These are phyloP conservation scores for Euphorbia lathyris DNA, from an alignment of 345 rosid species.

Conservation along the genomic window DNA sequence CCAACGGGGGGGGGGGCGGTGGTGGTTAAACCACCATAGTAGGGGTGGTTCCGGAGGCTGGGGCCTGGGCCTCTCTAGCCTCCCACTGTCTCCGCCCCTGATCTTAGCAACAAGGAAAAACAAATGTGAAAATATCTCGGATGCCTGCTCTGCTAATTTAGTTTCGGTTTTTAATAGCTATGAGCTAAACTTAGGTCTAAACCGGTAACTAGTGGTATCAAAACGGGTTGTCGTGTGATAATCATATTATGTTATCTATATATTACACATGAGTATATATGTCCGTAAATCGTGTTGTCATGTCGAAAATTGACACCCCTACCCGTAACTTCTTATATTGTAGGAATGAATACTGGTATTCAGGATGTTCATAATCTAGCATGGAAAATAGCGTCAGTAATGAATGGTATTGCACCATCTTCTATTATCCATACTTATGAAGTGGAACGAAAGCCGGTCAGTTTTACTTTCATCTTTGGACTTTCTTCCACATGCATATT, in stretches of 20 bases:
- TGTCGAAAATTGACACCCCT: too few species aligned
- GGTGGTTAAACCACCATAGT: too few species aligned
- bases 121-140: neutral
- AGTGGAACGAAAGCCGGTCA: slow-evolving; percentile 86
- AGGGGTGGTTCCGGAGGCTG: too few species aligned
- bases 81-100: too few species aligned
- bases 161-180: neutral
- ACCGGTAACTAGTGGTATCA: neutral
- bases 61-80: too few species aligned
- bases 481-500: slow-evolving; percentile 7
- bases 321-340: slow-evolving; percentile 3
- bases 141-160: neutral
- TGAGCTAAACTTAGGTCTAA: neutral
- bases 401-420: slow-evolving; percentile 58
- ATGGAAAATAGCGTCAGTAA: slow-evolving; percentile 80
- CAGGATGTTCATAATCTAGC: slow-evolving; percentile 98
- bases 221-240: too few species aligned
- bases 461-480: slow-evolving; percentile 40
- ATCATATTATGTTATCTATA: too few species aligned
- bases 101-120: too few species aligned
- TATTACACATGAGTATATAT: too few species aligned
- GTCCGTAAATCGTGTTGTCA: too few species aligned
- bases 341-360: slow-evolving; percentile 98
- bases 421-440: slow-evolving; percentile 73
- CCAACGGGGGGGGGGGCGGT: too few species aligned